phyloP scores from a whole-genome alignment of 2,329 filamentous ascomycete genomes.

The Aspergillus ochraceoroseus region DNA sequence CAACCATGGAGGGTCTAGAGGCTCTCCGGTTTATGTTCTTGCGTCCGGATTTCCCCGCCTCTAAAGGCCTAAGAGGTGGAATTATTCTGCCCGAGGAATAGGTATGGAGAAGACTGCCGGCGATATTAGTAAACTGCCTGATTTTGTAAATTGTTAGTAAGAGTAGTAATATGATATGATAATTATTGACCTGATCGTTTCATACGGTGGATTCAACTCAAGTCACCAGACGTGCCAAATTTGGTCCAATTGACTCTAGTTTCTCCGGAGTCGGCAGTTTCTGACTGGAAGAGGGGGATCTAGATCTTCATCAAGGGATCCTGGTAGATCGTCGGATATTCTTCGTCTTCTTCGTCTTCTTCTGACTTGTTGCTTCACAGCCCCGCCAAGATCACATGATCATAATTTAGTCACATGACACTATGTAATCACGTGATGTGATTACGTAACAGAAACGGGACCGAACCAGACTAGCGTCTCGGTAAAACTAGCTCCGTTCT shows the following conservation, averaged over 20 bases:
- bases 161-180: too few species aligned
- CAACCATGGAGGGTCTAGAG: constrained; percentile 12
- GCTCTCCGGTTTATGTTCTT: constrained; percentile 20
- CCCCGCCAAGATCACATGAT: too few species aligned
- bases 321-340: too few species aligned
- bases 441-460: too few species aligned
- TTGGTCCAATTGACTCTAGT: constrained; percentile 9
- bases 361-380: too few species aligned
- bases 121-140: not conserved
- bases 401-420: too few species aligned
- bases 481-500: constrained; percentile 29
- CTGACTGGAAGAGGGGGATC: too few species aligned
- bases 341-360: too few species aligned
- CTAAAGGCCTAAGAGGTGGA: too few species aligned
- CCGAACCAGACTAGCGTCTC: constrained; percentile 16
- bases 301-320: not conserved
- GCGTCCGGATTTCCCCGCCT: constrained; percentile 23
- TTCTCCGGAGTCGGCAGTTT: constrained; percentile 8
- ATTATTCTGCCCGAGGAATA: not conserved
- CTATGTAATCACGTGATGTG: too few species aligned
- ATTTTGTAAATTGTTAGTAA: too few species aligned
- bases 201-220: constrained; percentile 14
- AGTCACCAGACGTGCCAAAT: constrained; percentile 23
- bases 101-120: not conserved
- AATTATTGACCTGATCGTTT: too few species aligned